Conservation (phyloP, 2,329 filamentous ascomycete species). For the Fusarium xylarioides region DNA sequence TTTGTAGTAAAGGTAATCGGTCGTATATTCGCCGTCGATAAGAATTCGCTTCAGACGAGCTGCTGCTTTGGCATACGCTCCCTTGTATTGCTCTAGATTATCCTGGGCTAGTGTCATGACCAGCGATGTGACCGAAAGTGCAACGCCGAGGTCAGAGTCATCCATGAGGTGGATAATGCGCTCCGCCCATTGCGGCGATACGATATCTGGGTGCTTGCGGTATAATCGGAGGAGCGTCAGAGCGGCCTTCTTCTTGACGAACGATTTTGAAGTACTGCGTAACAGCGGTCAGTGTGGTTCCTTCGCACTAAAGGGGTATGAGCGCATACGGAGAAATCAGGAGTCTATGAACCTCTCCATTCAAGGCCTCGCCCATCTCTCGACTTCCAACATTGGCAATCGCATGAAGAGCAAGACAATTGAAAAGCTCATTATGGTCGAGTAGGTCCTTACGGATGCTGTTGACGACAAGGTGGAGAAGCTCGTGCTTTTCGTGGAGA, state of each 20-base stretch:
- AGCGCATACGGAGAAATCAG: constrained; percentile 87
- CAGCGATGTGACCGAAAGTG: constrained; percentile 92
- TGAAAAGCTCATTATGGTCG: constrained; percentile 96
- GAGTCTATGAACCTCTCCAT: constrained; percentile 89
- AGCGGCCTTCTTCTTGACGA: constrained; percentile 99
- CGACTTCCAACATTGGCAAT: constrained; percentile 97
- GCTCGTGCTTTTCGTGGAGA: constrained; percentile 94
- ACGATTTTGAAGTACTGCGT: constrained; percentile 78
- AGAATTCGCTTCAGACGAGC: constrained; percentile 88
- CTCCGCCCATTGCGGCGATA: constrained; percentile 97
- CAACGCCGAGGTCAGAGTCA: constrained; percentile 91
- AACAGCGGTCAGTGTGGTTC: constrained; percentile 8
- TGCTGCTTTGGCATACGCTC: constrained; percentile 92
- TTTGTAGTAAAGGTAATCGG: constrained; percentile 98
- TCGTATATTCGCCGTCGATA: constrained; percentile 86
- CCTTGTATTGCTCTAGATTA: constrained; percentile 91
- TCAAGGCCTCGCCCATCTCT: constrained; percentile 96
- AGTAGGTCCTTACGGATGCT: constrained; percentile 96
- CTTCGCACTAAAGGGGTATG: background rate
- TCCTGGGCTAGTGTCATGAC: constrained; percentile 96
- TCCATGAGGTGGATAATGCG: constrained; percentile 99
- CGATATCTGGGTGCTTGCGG: constrained; percentile 91
- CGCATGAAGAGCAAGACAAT: constrained; percentile 94
- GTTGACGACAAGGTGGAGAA: constrained; percentile 96
- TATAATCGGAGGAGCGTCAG: constrained; percentile 92